A percentile compares a stretch with the other conserved stretches of the same genome.
These are phyloP conservation scores for Corymbia citriodora DNA, from an alignment of 441 rosid genomes.

Conservation along the genomic window DNA sequence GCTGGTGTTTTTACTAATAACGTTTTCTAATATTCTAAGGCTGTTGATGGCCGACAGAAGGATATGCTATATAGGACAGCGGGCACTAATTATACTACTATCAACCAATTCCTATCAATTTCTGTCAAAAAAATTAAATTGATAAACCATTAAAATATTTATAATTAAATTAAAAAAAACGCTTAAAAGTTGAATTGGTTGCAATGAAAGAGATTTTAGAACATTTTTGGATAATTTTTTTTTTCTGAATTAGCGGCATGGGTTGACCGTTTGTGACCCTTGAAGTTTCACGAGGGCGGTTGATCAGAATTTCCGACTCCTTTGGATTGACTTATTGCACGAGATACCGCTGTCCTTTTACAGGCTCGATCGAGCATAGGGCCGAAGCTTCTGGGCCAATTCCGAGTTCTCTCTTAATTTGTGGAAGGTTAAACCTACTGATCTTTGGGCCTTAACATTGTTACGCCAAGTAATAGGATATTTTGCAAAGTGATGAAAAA, in stretches of 20 bases:
- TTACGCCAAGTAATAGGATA: neutral
- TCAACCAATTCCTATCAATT: rapidly evolving
- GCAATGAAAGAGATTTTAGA: no score
- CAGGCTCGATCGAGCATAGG: neutral
- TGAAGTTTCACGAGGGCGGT: neutral
- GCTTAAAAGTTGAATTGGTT: no score
- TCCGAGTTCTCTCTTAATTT: neutral
- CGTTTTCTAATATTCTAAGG: no score
- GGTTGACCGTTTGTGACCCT: neutral
- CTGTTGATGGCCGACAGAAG: no score
- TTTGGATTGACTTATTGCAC: neutral
- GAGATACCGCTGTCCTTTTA: neutral
- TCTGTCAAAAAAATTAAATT: no score
- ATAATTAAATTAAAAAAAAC: no score
- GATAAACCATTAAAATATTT: no score
- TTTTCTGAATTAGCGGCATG: neutral
- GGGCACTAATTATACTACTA: rapidly evolving
- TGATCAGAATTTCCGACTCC: neutral
- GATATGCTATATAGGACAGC: no score
- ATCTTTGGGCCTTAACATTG: neutral
- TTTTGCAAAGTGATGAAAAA: neutral
- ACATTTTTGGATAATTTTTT: no score
- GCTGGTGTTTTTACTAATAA: neutral
- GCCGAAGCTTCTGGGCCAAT: neutral
- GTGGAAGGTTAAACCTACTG: neutral